Base-by-base conservation (phyloP, 2,329 filamentous ascomycete genomes). In the Sporothrix globosa region DNA sequence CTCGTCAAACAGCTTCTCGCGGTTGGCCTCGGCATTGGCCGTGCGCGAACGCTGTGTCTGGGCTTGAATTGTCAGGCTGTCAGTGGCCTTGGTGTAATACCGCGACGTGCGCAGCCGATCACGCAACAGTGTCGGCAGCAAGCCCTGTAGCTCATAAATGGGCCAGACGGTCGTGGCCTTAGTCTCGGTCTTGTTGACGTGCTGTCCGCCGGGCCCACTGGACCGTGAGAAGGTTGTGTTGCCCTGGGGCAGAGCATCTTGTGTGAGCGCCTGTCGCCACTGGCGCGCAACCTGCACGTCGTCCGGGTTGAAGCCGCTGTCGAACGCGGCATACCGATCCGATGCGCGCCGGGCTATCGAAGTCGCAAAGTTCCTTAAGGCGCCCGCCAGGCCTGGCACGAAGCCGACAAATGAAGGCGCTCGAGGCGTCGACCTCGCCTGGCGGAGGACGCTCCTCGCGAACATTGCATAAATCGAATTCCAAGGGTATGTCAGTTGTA, bases 121-220 rank as follows among this genome's bases (percentile, higher is more conserved):
- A 53, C 85, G 84, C 46, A 89, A 72, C 19, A 85, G 72, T 69
- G 80, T 82, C 0, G 87, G 87, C 9, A 88, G 75, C 9, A 76
- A 70, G 4, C 77, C 76, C 7, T 81, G 74, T 14, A 89, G 78
- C 27, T 88, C 84, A 17, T 78, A 76, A 3, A 87, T 76, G 1
- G 82, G 73, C 81, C 86, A 88, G 14, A 79, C 80, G 0, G 86
- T 87, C 60, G 83, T 85, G 27, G 86, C 87, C 74, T 88, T 89
- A 67, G 82, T 85, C 77, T 89, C 87, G 0, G 87, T 89, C 87
- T 88, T 89, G 76, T 89, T 89, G 44, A 88, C 86, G 75, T 89
- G 86, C 74, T 89, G 87, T 1, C 87, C 87, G 14, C 87, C 87
- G 2, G 87, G 86, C 0, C 87, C 87, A 74, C 86, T 88, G 2